phyloP scores from a whole-genome alignment of 2,329 filamentous ascomycete species.

The Aaosphaeria pasadenensis region DNA sequence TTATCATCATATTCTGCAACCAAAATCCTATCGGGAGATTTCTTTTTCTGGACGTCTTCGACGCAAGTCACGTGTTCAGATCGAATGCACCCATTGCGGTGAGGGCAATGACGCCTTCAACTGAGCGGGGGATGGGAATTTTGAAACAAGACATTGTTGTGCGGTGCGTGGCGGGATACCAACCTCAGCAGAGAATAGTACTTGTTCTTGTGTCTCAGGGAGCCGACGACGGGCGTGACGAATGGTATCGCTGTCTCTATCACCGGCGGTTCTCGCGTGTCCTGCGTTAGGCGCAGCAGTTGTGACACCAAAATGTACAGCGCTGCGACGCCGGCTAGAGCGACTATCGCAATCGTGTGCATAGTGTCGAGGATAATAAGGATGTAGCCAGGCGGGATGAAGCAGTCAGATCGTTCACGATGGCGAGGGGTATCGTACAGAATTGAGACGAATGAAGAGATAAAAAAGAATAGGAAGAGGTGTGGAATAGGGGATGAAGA shows the following conservation, averaged over 20 bases:
- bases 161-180: background rate
- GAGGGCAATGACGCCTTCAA: too few relatives aligned
- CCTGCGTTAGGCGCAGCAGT: background rate
- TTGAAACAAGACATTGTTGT: background rate
- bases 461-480: too few relatives aligned
- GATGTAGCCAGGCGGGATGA: too few relatives aligned
- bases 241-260: background rate
- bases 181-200: background rate
- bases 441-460: too few relatives aligned
- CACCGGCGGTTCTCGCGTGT: background rate
- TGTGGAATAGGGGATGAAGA: too few relatives aligned
- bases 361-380: too few relatives aligned
- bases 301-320: background rate
- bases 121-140: background rate
- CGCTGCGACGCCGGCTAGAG: background rate
- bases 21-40: too few relatives aligned
- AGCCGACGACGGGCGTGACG: background rate
- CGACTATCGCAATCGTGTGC: too few relatives aligned
- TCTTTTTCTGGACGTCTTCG: too few relatives aligned
- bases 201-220: background rate
- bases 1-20: too few relatives aligned
- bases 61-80: background rate
- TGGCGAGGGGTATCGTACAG: too few relatives aligned
- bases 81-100: background rate
- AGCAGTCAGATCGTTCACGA: too few relatives aligned